phyloP scores from a whole-genome alignment of 1,284 basidiomycete genomes.

The Schizophyllum amplum region DNA sequence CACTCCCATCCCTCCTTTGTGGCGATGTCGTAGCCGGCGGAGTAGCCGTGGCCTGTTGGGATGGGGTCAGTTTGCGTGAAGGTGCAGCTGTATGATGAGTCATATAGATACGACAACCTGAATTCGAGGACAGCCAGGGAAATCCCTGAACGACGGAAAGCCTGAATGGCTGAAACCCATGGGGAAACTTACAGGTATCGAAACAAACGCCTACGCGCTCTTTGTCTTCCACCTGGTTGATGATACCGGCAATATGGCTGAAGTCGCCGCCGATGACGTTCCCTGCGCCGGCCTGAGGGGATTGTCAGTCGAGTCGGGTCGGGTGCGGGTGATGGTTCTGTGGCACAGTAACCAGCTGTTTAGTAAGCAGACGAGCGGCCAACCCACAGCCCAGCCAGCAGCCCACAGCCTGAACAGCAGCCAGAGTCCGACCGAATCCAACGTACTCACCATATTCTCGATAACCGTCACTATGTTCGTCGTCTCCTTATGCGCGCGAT shows the following conservation, averaged over 20 bases:
- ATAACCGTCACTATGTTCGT: constrained; percentile 58
- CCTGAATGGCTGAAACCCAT: neutral
- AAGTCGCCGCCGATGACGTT: constrained; percentile 76
- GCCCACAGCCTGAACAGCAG: neutral
- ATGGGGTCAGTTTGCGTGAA: neutral
- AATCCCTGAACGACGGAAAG: neutral
- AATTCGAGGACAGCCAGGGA: constrained; percentile 4
- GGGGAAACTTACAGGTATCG: constrained; percentile 64
- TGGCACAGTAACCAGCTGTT: no score
- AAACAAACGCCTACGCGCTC: constrained; percentile 73
- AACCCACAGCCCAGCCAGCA: no score
- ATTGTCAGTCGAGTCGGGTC: neutral
- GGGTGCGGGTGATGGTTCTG: no score
- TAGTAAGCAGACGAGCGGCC: no score
- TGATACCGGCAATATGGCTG: constrained; percentile 62
- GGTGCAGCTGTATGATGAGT: neutral
- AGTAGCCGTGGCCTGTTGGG: constrained; percentile 33
- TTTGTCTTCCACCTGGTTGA: constrained; percentile 69
- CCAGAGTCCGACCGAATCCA: neutral
- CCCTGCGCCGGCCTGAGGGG: constrained; percentile 64
- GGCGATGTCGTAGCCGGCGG: constrained; percentile 57
- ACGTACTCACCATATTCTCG: constrained; percentile 81
- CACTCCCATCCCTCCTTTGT: constrained; percentile 61
- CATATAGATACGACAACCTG: constrained; percentile 76
- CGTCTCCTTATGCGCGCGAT: constrained; percentile 68